A percentile compares a stretch with the other conserved stretches of the same genome.
phyloP scores from a whole-genome alignment of 345 rosid genomes.

The Moricandia moricandioides region DNA sequence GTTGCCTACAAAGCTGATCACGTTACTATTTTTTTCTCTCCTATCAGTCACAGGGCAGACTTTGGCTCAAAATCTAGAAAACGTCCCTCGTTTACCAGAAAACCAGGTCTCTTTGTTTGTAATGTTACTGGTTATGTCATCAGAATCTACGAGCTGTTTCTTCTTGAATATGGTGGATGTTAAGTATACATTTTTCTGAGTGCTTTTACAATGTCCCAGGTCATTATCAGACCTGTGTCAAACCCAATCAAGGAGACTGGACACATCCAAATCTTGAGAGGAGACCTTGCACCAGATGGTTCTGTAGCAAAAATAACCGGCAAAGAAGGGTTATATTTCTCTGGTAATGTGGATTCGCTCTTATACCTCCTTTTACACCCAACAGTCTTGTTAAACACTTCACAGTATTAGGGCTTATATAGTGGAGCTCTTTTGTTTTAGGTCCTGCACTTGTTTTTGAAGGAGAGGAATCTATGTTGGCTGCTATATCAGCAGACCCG shows the following conservation, averaged over 20 bases:
- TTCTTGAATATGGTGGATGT: conserved; percentile 16
- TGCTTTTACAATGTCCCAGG: conserved; percentile 43
- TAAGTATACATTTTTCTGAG: background rate
- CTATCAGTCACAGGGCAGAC: conserved; percentile 87
- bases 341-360: conserved; percentile 47
- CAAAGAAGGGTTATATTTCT: conserved; percentile 92
- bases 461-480: conserved; percentile 92
- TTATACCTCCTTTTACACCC: background rate
- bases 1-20: background rate
- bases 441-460: conserved; percentile 99
- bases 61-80: conserved; percentile 70
- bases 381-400: background rate
- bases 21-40: conserved; percentile 4
- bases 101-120: conserved; percentile 59
- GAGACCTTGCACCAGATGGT: conserved; percentile 97
- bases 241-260: conserved; percentile 95
- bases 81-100: conserved; percentile 64
- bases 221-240: conserved; percentile 64
- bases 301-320: conserved; percentile 99
- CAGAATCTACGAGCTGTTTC: background rate
- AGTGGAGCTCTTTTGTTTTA: conserved; percentile 35
- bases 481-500: conserved; percentile 81
- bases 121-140: conserved; percentile 5
- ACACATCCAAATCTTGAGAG: conserved; percentile 82
- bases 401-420: background rate